Conservation (phyloP, 2,329 filamentous ascomycete species). For the Neofusicoccum kwambonambiense region DNA sequence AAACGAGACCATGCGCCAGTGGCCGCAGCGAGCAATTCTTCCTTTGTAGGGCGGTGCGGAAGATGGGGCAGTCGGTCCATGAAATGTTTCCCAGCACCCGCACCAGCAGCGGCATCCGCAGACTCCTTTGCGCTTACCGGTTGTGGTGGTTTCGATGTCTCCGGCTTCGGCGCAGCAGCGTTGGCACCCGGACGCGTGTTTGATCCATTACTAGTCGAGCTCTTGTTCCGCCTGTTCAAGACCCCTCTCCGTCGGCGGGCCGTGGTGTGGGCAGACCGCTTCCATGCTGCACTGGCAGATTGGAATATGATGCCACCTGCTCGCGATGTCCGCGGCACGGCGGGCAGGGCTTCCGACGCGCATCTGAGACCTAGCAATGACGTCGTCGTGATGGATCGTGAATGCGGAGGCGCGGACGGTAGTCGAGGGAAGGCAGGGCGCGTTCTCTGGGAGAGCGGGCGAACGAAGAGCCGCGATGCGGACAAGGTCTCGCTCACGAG, state of each 20-base stretch:
- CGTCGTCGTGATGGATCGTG: slow-evolving; percentile 8
- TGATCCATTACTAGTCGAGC: slow-evolving; percentile 32
- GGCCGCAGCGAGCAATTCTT: slow-evolving; percentile 86
- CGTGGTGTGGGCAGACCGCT: slow-evolving; percentile 29
- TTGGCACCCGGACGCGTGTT: slow-evolving; percentile 17
- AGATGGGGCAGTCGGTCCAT: slow-evolving; percentile 57
- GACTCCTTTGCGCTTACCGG: slow-evolving; percentile 23
- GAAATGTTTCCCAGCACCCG: slow-evolving; percentile 43
- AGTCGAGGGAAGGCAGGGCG: background rate
- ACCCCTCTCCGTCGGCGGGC: slow-evolving; percentile 20
- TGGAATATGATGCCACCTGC: background rate
- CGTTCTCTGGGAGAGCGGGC: background rate
- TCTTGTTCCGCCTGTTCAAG: slow-evolving; percentile 36
- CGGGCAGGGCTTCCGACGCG: background rate
- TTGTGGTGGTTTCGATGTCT: slow-evolving; percentile 23
- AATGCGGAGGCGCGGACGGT: background rate
- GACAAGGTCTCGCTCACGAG: background rate
- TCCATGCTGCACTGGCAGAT: slow-evolving; percentile 25
- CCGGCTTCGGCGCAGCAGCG: slow-evolving; percentile 24
- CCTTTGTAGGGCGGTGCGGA: slow-evolving; percentile 80
- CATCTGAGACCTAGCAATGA: slow-evolving; percentile 14
- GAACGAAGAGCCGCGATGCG: background rate
- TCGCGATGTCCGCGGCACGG: background rate
- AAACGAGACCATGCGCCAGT: slow-evolving; percentile 90
- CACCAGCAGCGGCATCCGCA: slow-evolving; percentile 25